Evolutionary conservation across 805 yeast genomes (phyloP).

Genomic region (Candida suzukii): DNA sequence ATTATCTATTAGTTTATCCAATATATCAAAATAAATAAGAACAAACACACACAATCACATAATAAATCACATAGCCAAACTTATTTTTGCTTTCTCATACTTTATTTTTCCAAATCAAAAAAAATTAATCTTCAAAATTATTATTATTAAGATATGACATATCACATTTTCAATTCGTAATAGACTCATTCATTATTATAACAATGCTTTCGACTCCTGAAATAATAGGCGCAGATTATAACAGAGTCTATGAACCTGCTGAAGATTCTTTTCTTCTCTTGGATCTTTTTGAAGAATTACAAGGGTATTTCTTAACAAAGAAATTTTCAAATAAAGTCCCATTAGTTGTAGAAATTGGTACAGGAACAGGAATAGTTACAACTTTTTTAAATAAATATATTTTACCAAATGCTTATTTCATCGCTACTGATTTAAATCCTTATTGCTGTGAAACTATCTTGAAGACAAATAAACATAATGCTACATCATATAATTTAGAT

Average conservation of each 20-base stretch:
- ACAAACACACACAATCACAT: too few relatives aligned
- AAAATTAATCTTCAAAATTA: too few relatives aligned
- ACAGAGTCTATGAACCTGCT: constrained; percentile 87
- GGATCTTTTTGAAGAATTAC: constrained; percentile 69
- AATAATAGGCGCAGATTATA: constrained; percentile 46
- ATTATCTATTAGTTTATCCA: too few relatives aligned
- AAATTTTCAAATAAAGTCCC: constrained; percentile 32
- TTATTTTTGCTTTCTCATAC: too few relatives aligned
- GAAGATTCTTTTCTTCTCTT: constrained; percentile 85
- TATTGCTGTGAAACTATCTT: constrained; percentile 56
- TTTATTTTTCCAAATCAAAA: too few relatives aligned
- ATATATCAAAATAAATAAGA: too few relatives aligned
- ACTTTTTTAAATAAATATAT: constrained; percentile 63
- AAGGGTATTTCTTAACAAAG: constrained; percentile 21
- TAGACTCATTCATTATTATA: not conserved
- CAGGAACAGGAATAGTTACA: constrained; percentile 87
- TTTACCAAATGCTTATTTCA: constrained; percentile 41
- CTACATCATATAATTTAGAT: constrained; percentile 29
- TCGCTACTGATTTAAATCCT: constrained; percentile 79
- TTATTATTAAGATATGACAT: too few relatives aligned
- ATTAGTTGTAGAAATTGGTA: constrained; percentile 74
- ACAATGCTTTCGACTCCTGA: constrained; percentile 78
- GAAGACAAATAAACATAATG: constrained; percentile 29
- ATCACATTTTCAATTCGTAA: too few relatives aligned
- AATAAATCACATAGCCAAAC: too few relatives aligned